These are phyloP conservation scores for Colletotrichum siamense DNA, from an alignment of 2,329 filamentous ascomycete species.

Conservation along the genomic window DNA sequence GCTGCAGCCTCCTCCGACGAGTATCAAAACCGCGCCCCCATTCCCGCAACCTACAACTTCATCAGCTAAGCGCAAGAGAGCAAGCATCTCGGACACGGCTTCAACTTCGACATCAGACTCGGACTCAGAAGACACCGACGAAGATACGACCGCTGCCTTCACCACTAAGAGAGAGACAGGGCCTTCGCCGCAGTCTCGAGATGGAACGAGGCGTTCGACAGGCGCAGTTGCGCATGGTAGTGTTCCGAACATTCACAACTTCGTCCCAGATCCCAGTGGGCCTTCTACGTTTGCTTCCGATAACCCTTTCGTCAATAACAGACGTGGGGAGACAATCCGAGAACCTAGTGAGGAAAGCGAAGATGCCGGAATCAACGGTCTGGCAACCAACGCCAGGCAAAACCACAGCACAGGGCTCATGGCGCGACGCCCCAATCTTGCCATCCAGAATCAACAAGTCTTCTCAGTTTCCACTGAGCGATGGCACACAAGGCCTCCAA, in stretches of 20 bases:
- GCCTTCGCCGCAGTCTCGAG: neutral
- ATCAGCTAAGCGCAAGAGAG: neutral
- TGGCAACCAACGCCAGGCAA: neutral
- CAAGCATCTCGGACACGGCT: neutral
- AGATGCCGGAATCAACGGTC: neutral
- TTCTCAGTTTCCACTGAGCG: neutral
- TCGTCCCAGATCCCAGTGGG: neutral
- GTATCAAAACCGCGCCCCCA: neutral
- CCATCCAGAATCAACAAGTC: neutral
- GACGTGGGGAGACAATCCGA: neutral
- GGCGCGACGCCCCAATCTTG: neutral
- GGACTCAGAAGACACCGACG: neutral
- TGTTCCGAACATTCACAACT: neutral
- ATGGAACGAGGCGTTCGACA: neutral
- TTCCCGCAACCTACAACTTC: neutral
- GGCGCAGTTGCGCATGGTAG: neutral
- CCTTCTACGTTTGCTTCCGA: neutral
- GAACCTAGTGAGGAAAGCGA: neutral
- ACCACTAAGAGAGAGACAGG: neutral
- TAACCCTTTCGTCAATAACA: neutral
- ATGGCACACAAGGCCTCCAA: neutral
- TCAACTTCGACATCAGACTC: neutral
- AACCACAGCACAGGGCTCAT: neutral
- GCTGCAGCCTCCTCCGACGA: neutral
- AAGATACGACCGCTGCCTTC: neutral